Evolutionary conservation across 805 yeast genomes (phyloP).

Genomic region (Cephaloascus albidus): DNA sequence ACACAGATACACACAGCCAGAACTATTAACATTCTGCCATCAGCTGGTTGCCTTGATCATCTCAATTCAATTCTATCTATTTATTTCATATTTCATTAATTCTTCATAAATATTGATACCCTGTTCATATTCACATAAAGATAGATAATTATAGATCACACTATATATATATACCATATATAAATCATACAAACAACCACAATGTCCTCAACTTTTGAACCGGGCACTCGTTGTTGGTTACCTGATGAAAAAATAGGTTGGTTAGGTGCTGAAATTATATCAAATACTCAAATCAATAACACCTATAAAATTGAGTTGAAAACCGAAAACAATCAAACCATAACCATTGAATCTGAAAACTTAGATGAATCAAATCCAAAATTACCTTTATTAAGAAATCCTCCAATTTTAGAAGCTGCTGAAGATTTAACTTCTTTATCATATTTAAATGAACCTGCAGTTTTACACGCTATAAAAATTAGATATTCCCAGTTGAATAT

Average conservation of each 20-base stretch:
- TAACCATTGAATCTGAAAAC: constrained; percentile 37
- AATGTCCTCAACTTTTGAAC: background rate
- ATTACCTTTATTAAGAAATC: constrained; percentile 80
- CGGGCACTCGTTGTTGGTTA: constrained; percentile 71
- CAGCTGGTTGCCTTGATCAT: no score
- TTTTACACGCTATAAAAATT: constrained; percentile 82
- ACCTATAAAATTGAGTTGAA: constrained; percentile 42
- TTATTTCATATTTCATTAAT: no score
- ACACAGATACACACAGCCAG: no score
- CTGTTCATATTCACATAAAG: no score
- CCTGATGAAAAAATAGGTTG: constrained; percentile 69
- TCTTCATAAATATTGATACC: no score
- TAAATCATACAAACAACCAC: no score
- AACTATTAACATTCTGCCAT: no score
- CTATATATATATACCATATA: no score
- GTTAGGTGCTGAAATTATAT: constrained; percentile 58
- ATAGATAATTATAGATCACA: no score
- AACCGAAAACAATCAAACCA: constrained; percentile 39
- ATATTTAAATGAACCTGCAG: constrained; percentile 93
- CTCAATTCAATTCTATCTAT: no score
- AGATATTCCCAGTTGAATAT: constrained; percentile 86
- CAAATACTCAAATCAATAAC: constrained; percentile 27
- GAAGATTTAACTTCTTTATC: constrained; percentile 91
- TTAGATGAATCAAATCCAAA: constrained; percentile 44
- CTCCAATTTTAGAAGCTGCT: constrained; percentile 84